These are phyloP conservation scores for Phytophthora pinifolia DNA, from an alignment of 352 stramenopile species.

Conservation along the genomic window DNA sequence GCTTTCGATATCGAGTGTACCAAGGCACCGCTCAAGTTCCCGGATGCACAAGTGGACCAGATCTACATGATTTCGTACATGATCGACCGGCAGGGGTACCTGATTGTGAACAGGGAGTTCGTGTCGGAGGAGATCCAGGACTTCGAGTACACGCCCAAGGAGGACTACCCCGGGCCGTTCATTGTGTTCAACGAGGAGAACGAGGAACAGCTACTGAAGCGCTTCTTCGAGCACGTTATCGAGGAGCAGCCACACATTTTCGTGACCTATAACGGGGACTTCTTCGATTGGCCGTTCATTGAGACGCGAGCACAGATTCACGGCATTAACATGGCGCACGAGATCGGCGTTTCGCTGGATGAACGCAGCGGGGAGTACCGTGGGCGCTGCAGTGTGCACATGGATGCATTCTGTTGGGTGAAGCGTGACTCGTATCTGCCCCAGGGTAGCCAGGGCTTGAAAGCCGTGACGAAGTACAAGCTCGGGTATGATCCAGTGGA, in stretches of 20 bases:
- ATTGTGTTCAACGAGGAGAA: slow-evolving; percentile 96
- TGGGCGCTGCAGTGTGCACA: slow-evolving; percentile 92
- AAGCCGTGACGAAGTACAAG: slow-evolving; percentile 99
- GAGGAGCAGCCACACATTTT: slow-evolving; percentile 97
- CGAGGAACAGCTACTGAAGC: slow-evolving; percentile 77
- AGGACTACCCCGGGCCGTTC: slow-evolving; percentile 91
- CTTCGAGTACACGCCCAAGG: slow-evolving; percentile 99
- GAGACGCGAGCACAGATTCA: slow-evolving; percentile 91
- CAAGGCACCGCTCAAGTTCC: slow-evolving; percentile 99
- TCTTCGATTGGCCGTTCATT: slow-evolving; percentile 99
- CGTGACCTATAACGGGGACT: slow-evolving; percentile 99
- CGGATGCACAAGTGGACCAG: slow-evolving; percentile 94
- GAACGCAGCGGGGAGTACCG: slow-evolving; percentile 90
- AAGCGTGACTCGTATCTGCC: slow-evolving; percentile 99
- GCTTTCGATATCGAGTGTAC: slow-evolving; percentile 99
- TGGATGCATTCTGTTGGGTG: slow-evolving; percentile 99
- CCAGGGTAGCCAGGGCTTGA: slow-evolving; percentile 97
- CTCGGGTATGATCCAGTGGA: slow-evolving; percentile 98
- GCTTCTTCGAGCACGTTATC: slow-evolving; percentile 92
- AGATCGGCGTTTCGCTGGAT: slow-evolving; percentile 85
- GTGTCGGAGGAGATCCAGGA: slow-evolving; percentile 97
- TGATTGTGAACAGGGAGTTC: slow-evolving; percentile 97
- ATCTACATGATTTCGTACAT: slow-evolving; percentile 99
- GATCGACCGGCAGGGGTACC: slow-evolving; percentile 94
- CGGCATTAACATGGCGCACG: slow-evolving; percentile 89